Percentiles rank a stretch among this genome's conserved stretches.
These are phyloP conservation scores for Vanderwaltozyma verrucispora DNA, from an alignment of 805 yeast species.

Conservation along the genomic window DNA sequence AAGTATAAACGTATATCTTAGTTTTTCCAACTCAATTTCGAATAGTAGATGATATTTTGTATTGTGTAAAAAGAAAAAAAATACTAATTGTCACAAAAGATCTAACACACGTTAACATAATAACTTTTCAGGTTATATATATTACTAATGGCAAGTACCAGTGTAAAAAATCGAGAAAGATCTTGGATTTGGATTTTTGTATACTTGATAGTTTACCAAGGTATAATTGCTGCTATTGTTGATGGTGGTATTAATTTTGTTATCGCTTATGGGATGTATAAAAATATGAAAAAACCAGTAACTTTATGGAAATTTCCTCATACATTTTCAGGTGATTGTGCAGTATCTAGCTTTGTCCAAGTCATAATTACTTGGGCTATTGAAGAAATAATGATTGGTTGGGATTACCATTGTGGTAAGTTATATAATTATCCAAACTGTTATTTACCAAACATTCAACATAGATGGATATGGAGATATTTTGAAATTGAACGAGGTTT, in stretches of 20 bases:
- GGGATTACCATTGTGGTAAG: conserved; percentile 9
- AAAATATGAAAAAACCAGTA: conserved; percentile 4
- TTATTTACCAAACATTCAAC: neutral
- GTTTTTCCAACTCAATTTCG: too few relatives aligned
- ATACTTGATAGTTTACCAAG: conserved; percentile 8
- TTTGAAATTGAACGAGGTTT: conserved; percentile 1
- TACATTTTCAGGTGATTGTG: conserved; percentile 21
- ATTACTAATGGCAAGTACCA: too few relatives aligned
- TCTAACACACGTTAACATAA: too few relatives aligned
- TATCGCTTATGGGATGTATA: conserved; percentile 20
- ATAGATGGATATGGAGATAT: neutral
- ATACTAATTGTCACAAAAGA: too few relatives aligned
- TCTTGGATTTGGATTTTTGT: neutral
- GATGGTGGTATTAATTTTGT: conserved; percentile 21
- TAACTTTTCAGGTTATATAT: too few relatives aligned
- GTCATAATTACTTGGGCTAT: conserved; percentile 15
- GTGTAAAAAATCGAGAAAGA: neutral
- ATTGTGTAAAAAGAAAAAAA: too few relatives aligned
- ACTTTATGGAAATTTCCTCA: conserved; percentile 22
- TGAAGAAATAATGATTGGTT: conserved; percentile 16
- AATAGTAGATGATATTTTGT: too few relatives aligned
- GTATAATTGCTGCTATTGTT: conserved; percentile 13
- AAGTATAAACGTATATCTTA: too few relatives aligned
- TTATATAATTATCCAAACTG: neutral
- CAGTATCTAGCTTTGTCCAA: conserved; percentile 14